Evolutionary conservation across 345 rosid genomes (phyloP), one percentile per base, ranked within the genome.

Genomic region (Sisymbrium altissimum): DNA sequence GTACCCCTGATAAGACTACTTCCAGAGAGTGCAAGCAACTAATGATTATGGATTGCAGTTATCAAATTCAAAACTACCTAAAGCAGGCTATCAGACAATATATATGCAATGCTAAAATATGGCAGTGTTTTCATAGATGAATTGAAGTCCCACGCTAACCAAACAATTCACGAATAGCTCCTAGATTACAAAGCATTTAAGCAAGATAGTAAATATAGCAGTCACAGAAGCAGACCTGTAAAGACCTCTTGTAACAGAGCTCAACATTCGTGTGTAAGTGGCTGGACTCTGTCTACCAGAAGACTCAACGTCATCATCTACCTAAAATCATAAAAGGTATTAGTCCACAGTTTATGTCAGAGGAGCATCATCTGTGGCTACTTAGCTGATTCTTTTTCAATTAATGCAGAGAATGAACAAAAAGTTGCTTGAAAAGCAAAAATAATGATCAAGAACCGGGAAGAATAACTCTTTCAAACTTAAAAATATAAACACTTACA

Each of bases 211-310:
- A 33, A 63, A 76, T 64, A 55, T 7, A 53, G 17, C 35, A 58
- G 64, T 73, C 70, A 64, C 35, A 70, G 39, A 35, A 53, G 30
- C 72, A 71, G 69, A 89, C 98, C 98, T 94, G 86, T 78, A 85
- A 15, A 94, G 89, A 55, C 93, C 93, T 88, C 95, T 85, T 9
- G 87, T 85, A 58, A 85, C 97, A 57, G 87, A 84, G 77, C 81
- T 84, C 81, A 94, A 68, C 80, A 80, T 64, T 70, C 84, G 87
- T 0, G 83, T 79, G 78, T 89, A 88, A 29, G 81, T 80, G 64
- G 96, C 96, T 67, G 97, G 96, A 82, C 77, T 85, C 73, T 82
- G 87, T 78, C 84, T 76, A 39, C 79, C 70, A 73, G 95, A 81
- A 78, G 77, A 81, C 64, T 71, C 79, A 61, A 73, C 68, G 43